Percentiles rank a stretch among this genome's conserved stretches.
phyloP scores from a whole-genome alignment of 805 yeast genomes.

The Hanseniaspora opuntiae region DNA sequence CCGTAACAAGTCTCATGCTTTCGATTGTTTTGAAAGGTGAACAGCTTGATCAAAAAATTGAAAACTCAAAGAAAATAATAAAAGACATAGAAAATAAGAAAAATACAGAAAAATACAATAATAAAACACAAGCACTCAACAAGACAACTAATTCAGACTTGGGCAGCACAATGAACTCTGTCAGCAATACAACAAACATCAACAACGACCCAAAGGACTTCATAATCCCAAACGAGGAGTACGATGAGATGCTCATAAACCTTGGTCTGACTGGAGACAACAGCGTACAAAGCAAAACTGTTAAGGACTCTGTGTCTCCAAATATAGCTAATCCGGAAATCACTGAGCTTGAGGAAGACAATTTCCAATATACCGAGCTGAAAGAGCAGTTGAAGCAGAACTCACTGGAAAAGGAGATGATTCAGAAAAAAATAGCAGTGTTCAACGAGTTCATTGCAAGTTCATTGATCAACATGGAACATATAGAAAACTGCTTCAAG shows the following conservation, averaged over 20 bases:
- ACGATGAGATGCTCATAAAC: slow-evolving; percentile 4
- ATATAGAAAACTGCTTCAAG: slow-evolving; percentile 70
- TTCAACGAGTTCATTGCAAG: slow-evolving; percentile 57
- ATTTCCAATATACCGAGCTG: background rate
- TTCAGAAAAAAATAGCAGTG: slow-evolving; percentile 24
- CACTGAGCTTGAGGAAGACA: background rate
- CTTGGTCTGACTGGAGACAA: background rate
- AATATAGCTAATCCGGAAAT: background rate
- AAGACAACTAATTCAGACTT: background rate
- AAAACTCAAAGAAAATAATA: slow-evolving; percentile 12
- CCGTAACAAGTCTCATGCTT: slow-evolving; percentile 67
- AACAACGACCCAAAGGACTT: background rate
- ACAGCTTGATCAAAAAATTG: slow-evolving; percentile 2
- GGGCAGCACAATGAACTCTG: background rate
- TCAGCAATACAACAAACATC: background rate
- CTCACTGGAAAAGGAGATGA: background rate
- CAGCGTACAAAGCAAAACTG: background rate
- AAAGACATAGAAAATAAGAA: slow-evolving; percentile 5
- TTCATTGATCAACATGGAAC: slow-evolving; percentile 63
- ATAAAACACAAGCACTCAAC: slow-evolving; percentile 1
- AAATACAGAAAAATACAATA: slow-evolving; percentile 18
- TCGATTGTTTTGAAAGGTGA: slow-evolving; percentile 46
- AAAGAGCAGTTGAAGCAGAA: slow-evolving; percentile 3
- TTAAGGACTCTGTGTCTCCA: background rate
- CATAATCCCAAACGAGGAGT: background rate